These are phyloP conservation scores for Tinospora cordifolia DNA, from an alignment of 164 flowering plant species.

Conservation along the genomic window DNA sequence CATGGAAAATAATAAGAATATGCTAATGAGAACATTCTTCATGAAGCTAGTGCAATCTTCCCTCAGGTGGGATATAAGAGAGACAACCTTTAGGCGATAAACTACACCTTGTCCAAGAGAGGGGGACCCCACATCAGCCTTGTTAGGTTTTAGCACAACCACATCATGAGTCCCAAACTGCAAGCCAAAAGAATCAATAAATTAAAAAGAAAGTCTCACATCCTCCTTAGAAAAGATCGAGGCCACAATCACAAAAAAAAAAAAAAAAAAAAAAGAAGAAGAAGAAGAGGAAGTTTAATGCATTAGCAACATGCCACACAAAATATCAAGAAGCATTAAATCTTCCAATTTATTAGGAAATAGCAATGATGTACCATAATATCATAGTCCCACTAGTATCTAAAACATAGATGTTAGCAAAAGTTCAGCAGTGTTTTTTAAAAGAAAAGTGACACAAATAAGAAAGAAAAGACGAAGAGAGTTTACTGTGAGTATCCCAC, in stretches of 20 bases:
- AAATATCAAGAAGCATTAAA: not conserved
- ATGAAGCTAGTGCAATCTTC: not conserved
- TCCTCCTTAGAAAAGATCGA: not conserved
- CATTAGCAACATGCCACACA: not conserved
- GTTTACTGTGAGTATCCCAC: too few relatives aligned
- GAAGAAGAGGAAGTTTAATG: not conserved
- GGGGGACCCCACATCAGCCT: constrained; percentile 80
- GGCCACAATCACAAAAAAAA: not conserved
- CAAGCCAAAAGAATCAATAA: constrained; percentile 11
- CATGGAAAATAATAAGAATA: not conserved
- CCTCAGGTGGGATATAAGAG: not conserved
- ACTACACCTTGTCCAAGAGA: constrained; percentile 97
- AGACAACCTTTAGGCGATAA: constrained; percentile 79
- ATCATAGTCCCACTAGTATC: not conserved
- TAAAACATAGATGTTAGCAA: too few relatives aligned
- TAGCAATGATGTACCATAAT: not conserved
- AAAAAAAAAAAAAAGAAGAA: not conserved
- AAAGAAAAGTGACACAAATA: too few relatives aligned
- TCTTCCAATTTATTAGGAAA: not conserved
- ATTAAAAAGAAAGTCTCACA: not conserved
- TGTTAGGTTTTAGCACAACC: constrained; percentile 81
- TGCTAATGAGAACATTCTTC: not conserved
- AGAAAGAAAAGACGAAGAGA: too few relatives aligned
- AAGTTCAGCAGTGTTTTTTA: too few relatives aligned
- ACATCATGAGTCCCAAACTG: constrained; percentile 97